Conservation (phyloP, 2,329 filamentous ascomycete genomes). For the Colletotrichum paranaense region DNA sequence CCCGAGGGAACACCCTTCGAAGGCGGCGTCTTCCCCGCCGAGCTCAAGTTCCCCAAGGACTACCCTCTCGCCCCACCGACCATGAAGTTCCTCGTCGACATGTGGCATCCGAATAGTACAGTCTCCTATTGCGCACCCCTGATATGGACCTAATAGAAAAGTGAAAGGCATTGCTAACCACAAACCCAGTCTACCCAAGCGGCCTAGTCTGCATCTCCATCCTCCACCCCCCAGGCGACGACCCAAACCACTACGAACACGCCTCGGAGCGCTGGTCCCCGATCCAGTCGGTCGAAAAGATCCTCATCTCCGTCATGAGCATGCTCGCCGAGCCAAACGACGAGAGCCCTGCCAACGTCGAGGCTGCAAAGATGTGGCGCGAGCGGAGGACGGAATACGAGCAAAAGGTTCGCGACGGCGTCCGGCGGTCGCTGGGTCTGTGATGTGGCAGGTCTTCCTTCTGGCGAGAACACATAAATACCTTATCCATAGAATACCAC, state of each 20-base stretch:
- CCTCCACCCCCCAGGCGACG: conserved; percentile 93
- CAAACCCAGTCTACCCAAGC: conserved; percentile 80
- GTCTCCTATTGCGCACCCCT: too few relatives aligned
- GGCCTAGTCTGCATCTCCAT: conserved; percentile 98
- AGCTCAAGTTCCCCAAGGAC: conserved; percentile 94
- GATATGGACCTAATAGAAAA: too few relatives aligned
- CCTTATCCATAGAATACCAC: too few relatives aligned
- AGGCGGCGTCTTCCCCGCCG: conserved; percentile 93
- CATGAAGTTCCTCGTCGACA: conserved; percentile 94
- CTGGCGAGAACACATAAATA: too few relatives aligned
- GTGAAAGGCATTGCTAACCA: neutral
- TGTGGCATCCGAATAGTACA: conserved; percentile 96
- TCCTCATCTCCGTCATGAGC: conserved; percentile 95
- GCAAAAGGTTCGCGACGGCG: conserved; percentile 83
- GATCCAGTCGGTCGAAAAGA: conserved; percentile 98
- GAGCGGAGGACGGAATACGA: conserved; percentile 88
- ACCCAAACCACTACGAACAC: conserved; percentile 98
- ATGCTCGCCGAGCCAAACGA: conserved; percentile 98
- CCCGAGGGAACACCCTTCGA: conserved; percentile 97
- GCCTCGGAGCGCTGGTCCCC: conserved; percentile 96
- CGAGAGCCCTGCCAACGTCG: conserved; percentile 95
- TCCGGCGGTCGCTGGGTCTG: conserved; percentile 81
- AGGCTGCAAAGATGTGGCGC: conserved; percentile 96
- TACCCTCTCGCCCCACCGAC: conserved; percentile 96
- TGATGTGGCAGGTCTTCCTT: conserved; percentile 46